Conservation (phyloP, 78 protist species). For the Cyanophora paradoxa region DNA sequence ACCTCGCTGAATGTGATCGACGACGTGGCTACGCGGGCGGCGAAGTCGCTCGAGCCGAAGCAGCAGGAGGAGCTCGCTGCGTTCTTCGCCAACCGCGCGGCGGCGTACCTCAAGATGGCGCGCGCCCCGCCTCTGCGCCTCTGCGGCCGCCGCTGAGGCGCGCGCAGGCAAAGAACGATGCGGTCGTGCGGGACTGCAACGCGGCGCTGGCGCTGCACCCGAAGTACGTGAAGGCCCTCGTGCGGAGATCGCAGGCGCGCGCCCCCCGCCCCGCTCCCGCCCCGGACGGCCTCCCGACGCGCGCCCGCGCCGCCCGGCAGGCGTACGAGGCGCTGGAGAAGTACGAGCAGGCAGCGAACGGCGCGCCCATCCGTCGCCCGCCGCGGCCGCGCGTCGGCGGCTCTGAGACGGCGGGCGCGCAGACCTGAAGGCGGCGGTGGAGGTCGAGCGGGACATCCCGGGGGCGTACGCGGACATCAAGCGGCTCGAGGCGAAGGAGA, state of each 20-base stretch:
- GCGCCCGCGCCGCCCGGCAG: no score
- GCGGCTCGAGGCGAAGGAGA: slow-evolving; percentile 15
- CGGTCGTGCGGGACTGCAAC: background rate
- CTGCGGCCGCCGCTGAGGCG: background rate
- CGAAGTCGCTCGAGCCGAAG: background rate
- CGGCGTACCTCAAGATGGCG: background rate
- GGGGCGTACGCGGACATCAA: background rate
- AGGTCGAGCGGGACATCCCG: background rate
- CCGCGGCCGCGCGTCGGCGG: no score
- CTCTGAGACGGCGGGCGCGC: no score
- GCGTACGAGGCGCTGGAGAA: slow-evolving; percentile 1
- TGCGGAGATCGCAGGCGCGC: background rate
- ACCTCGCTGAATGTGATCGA: background rate
- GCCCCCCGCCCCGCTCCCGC: no score
- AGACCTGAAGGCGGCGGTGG: background rate
- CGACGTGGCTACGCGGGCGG: background rate
- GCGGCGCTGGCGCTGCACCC: background rate
- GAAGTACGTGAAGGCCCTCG: background rate
- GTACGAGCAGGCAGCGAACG: background rate
- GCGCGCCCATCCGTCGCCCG: no score
- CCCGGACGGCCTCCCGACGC: no score
- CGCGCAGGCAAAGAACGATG: background rate
- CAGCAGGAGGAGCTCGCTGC: background rate
- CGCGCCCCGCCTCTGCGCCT: background rate
- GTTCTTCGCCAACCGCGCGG: slow-evolving; percentile 9